Conservation (phyloP, 2,329 filamentous ascomycete genomes). For the Penicillium sp. region DNA sequence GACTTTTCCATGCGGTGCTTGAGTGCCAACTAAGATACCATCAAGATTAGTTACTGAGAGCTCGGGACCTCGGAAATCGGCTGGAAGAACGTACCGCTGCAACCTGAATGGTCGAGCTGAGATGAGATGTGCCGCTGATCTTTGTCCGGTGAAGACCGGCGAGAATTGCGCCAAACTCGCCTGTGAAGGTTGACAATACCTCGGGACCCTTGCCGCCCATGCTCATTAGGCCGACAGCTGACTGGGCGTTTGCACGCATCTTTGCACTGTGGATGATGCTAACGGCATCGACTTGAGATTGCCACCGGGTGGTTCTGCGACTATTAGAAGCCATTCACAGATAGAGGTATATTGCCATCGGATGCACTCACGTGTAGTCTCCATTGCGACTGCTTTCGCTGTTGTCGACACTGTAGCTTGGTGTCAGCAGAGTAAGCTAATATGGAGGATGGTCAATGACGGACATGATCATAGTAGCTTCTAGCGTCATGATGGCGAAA, state of each 20-base stretch:
- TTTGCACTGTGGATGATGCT: conserved; percentile 95
- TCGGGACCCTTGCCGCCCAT: conserved; percentile 98
- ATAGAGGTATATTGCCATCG: neutral
- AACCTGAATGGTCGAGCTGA: conserved; percentile 92
- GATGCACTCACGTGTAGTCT: conserved; percentile 63
- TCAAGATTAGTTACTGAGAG: conserved; percentile 10
- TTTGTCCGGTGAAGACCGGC: conserved; percentile 91
- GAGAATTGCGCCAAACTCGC: conserved; percentile 92
- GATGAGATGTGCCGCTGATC: conserved; percentile 82
- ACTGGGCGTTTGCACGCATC: conserved; percentile 92
- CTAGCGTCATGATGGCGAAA: conserved; percentile 81
- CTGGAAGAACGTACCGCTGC: conserved; percentile 67
- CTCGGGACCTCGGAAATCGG: neutral
- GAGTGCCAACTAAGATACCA: conserved; percentile 70
- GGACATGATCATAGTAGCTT: conserved; percentile 95
- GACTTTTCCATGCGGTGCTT: conserved; percentile 98
- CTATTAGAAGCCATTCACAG: conserved; percentile 3
- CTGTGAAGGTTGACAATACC: conserved; percentile 92
- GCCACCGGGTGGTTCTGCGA: conserved; percentile 84
- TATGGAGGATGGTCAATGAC: conserved; percentile 18
- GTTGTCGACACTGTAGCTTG: conserved; percentile 74
- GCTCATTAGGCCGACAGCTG: conserved; percentile 95
- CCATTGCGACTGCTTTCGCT: conserved; percentile 98
- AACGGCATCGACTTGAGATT: conserved; percentile 92
- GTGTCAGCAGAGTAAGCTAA: conserved; percentile 20